phyloP scores from a whole-genome alignment of 176 grass and related monocot genomes.

The Phoenix roebelenii region DNA sequence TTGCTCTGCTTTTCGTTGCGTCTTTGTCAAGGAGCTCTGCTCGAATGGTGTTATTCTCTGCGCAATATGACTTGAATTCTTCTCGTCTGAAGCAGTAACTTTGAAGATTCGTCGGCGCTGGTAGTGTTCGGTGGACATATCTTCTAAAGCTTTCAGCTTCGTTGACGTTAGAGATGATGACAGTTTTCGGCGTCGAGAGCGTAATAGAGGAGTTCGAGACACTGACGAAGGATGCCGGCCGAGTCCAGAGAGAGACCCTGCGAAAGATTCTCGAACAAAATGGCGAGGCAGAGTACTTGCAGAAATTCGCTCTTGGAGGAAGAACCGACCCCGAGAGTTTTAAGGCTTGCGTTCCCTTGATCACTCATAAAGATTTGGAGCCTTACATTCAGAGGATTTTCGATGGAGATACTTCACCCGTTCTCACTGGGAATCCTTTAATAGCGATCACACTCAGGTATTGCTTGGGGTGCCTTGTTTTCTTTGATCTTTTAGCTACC shows the following conservation, averaged over 20 bases:
- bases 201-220: constrained; percentile 63
- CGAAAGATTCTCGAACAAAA: constrained; percentile 68
- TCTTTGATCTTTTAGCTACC: too few relatives aligned
- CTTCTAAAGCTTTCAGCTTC: too few relatives aligned
- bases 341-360: constrained; percentile 57
- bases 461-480: too few relatives aligned
- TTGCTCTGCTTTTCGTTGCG: too few relatives aligned
- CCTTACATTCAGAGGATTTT: constrained; percentile 66
- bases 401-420: constrained; percentile 38
- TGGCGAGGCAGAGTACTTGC: constrained; percentile 70
- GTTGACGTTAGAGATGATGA: constrained; percentile 20
- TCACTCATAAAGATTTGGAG: constrained; percentile 58
- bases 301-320: constrained; percentile 41
- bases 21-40: too few relatives aligned
- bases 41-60: too few relatives aligned
- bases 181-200: constrained; percentile 44
- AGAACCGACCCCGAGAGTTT: constrained; percentile 77
- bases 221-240: constrained; percentile 37
- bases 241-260: constrained; percentile 63
- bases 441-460: constrained; percentile 77
- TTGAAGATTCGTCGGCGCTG: too few relatives aligned
- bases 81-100: too few relatives aligned
- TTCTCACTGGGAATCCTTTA: constrained; percentile 78
- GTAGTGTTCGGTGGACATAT: too few relatives aligned
- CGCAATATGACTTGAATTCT: too few relatives aligned